These are phyloP conservation scores for Bryum argenteum DNA, from an alignment of 225 moss, liverwort and hornwort genomes.

Conservation along the genomic window DNA sequence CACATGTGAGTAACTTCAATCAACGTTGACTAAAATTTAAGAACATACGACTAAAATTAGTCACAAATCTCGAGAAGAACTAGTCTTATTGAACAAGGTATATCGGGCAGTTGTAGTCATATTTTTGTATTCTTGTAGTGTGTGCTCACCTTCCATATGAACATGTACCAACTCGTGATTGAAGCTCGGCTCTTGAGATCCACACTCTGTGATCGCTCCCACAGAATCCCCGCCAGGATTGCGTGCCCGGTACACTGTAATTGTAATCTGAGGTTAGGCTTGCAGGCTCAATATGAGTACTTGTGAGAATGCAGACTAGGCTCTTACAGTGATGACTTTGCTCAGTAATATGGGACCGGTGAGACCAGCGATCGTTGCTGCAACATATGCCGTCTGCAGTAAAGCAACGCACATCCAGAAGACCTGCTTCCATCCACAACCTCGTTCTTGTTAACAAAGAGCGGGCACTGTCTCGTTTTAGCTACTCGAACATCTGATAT, in stretches of 20 bases:
- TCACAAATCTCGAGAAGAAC: too few species aligned
- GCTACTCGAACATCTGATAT: neutral
- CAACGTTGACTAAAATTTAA: too few species aligned
- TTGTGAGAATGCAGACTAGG: neutral
- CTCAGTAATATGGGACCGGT: constrained; percentile 47
- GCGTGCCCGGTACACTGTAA: constrained; percentile 61
- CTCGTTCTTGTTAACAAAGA: neutral
- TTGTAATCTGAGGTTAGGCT: neutral
- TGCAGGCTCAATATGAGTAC: neutral
- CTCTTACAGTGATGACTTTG: constrained; percentile 40
- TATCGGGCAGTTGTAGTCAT: too few species aligned
- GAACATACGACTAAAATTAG: too few species aligned
- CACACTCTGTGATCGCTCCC: constrained; percentile 58
- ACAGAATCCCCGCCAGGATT: constrained; percentile 54
- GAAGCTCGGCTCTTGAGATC: constrained; percentile 64
- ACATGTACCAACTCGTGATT: constrained; percentile 82
- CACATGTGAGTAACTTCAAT: too few species aligned
- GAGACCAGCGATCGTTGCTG: constrained; percentile 60
- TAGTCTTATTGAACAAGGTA: too few species aligned
- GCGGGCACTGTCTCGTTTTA: neutral
- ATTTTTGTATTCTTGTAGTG: too few species aligned
- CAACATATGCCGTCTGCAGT: constrained; percentile 62
- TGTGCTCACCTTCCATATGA: constrained; percentile 70
- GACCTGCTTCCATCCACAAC: constrained; percentile 42
- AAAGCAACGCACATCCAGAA: constrained; percentile 80